Percentiles rank a stretch among this genome's conserved stretches.
Evolutionary conservation across 192 early-diverging fungal species (phyloP).

Genomic region (Oehlia diaphana): DNA sequence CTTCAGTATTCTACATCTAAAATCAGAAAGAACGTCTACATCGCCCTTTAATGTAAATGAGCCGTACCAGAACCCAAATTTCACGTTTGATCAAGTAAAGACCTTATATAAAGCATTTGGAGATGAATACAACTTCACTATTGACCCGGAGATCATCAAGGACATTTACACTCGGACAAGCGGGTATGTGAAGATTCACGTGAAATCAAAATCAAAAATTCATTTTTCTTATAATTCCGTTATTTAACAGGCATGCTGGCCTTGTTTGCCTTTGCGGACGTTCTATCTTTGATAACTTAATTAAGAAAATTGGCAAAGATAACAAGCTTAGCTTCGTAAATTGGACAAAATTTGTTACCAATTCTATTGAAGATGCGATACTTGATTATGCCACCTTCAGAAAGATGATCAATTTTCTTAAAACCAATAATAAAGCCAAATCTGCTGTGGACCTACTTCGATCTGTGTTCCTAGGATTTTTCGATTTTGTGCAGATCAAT

Average conservation of each 20-base stretch:
- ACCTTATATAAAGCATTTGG: constrained; percentile 14
- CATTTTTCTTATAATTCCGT: constrained; percentile 15
- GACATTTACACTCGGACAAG: constrained; percentile 32
- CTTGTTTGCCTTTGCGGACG: constrained; percentile 12
- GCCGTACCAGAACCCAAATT: constrained; percentile 13
- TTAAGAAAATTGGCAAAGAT: neutral
- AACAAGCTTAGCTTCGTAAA: neutral
- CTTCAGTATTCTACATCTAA: constrained; percentile 24
- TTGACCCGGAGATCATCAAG: constrained; percentile 32
- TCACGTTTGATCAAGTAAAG: neutral
- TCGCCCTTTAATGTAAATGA: constrained; percentile 25
- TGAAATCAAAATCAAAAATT: constrained; percentile 17
- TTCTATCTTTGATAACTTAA: neutral
- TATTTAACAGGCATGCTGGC: constrained; percentile 21
- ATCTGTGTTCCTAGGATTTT: constrained; percentile 22
- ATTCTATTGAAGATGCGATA: neutral
- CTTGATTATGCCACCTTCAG: constrained; percentile 23
- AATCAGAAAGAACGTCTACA: neutral
- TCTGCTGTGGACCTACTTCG: constrained; percentile 28
- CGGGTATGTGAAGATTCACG: constrained; percentile 28
- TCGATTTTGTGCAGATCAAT: constrained; percentile 13
- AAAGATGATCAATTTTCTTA: constrained; percentile 22
- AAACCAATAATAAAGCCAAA: constrained; percentile 5
- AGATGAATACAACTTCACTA: neutral
- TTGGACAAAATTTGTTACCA: constrained; percentile 17